phyloP scores from a whole-genome alignment of 306 rosid genomes.

The Glycine tomentella region DNA sequence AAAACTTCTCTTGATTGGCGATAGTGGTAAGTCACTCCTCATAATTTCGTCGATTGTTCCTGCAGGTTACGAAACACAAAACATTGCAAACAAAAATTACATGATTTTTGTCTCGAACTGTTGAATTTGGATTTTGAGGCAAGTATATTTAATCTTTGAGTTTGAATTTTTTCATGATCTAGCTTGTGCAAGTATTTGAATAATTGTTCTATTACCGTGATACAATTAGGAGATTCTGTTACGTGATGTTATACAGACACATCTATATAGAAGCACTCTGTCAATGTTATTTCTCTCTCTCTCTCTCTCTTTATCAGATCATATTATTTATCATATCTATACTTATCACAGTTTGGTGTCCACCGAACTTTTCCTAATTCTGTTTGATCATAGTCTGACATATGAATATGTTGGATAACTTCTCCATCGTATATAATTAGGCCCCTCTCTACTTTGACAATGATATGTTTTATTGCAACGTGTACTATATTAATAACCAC shows the following conservation, averaged over 20 bases:
- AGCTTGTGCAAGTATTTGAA: slow-evolving; percentile 12
- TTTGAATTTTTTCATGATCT: slow-evolving; percentile 30
- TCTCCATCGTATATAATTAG: not conserved
- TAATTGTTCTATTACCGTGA: not conserved
- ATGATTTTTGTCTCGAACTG: not conserved
- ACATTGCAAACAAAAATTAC: not conserved
- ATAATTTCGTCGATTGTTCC: not conserved
- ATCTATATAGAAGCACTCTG: too few relatives aligned
- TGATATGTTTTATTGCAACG: slow-evolving; percentile 5
- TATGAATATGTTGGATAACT: slow-evolving; percentile 1
- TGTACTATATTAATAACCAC: not conserved
- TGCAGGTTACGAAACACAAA: not conserved
- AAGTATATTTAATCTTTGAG: slow-evolving; percentile 1
- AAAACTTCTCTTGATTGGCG: slow-evolving; percentile 95
- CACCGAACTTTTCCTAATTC: not conserved
- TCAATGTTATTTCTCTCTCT: too few relatives aligned
- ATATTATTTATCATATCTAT: too few relatives aligned
- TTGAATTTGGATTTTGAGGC: too few relatives aligned
- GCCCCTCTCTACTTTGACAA: not conserved
- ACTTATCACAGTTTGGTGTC: too few relatives aligned
- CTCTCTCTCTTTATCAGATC: too few relatives aligned
- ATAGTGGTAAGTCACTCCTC: slow-evolving; percentile 65
- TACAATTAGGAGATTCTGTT: not conserved
- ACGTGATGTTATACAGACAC: too few relatives aligned
- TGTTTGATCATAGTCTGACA: slow-evolving; percentile 25